Percentiles rank a stretch among this genome's conserved stretches.
phyloP scores from a whole-genome alignment of 495 filamentous ascomycete species.

The Trichoderma erinaceum region DNA sequence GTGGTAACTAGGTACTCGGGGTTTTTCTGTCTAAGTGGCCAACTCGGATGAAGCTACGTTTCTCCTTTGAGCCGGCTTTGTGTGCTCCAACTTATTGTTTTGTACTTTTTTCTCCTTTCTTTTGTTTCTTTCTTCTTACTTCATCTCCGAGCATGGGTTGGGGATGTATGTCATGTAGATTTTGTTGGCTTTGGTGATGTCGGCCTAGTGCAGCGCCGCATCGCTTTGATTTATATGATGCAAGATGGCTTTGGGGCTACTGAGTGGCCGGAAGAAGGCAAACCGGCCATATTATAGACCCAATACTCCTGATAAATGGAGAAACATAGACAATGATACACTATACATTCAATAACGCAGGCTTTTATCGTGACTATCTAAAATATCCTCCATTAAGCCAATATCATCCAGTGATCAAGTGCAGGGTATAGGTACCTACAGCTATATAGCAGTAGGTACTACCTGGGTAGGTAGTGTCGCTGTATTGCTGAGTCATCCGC shows the following conservation, averaged over 20 bases:
- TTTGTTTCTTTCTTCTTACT: not conserved
- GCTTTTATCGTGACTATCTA: no score
- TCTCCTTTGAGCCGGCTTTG: not conserved
- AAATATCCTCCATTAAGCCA: no score
- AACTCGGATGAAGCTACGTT: not conserved
- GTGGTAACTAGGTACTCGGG: not conserved
- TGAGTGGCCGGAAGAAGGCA: not conserved
- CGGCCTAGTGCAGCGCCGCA: conserved; percentile 11
- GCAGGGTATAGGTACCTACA: no score
- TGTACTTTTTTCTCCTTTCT: not conserved
- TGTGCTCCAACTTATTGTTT: not conserved
- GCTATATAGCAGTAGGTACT: no score
- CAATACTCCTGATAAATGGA: no score
- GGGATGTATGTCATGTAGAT: not conserved
- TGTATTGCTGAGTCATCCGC: conserved; percentile 1
- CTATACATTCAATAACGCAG: no score
- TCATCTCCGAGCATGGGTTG: not conserved
- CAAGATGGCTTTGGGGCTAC: no score
- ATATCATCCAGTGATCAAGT: no score
- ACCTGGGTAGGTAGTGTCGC: no score
- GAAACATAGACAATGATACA: no score
- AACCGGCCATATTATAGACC: no score
- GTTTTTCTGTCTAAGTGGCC: not conserved
- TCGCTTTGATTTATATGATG: not conserved
- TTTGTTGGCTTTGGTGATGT: not conserved